Evolutionary conservation across 371 early-diverging fungal species (phyloP).

Genomic region (Syncephalastrum sp.): DNA sequence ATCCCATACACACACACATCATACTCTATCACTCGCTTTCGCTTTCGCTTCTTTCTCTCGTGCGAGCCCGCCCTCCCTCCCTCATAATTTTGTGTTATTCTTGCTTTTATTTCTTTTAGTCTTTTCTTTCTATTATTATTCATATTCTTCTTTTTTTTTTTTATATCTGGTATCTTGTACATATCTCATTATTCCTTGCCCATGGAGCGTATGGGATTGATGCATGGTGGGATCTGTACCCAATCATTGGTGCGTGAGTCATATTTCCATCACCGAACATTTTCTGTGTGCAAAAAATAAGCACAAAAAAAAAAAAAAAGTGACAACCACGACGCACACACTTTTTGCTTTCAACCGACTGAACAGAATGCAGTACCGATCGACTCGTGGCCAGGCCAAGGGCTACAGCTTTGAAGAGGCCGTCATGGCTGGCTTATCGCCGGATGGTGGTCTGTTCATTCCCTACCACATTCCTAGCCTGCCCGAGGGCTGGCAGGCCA

Average conservation of each 20-base stretch:
- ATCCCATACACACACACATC: not conserved
- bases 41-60: not conserved
- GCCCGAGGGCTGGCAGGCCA: conserved; percentile 58
- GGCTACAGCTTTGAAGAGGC: conserved; percentile 87
- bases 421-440: conserved; percentile 88
- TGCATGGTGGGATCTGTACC: too few species aligned
- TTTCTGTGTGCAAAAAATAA: too few species aligned
- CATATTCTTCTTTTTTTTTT: too few species aligned
- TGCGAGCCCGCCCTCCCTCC: not conserved
- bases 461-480: conserved; percentile 81
- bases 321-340: not conserved
- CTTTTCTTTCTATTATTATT: too few species aligned
- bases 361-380: conserved; percentile 78
- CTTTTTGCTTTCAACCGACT: conserved; percentile 1
- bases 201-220: too few species aligned
- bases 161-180: too few species aligned
- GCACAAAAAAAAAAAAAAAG: conserved; percentile 5
- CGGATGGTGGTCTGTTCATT: conserved; percentile 95
- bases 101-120: not conserved
- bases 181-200: too few species aligned
- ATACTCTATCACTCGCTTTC: too few species aligned
- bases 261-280: too few species aligned
- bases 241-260: too few species aligned
- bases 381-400: conserved; percentile 79
- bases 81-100: not conserved